phyloP scores from a whole-genome alignment of 2,329 filamentous ascomycete genomes.

The Nemania sp. region DNA sequence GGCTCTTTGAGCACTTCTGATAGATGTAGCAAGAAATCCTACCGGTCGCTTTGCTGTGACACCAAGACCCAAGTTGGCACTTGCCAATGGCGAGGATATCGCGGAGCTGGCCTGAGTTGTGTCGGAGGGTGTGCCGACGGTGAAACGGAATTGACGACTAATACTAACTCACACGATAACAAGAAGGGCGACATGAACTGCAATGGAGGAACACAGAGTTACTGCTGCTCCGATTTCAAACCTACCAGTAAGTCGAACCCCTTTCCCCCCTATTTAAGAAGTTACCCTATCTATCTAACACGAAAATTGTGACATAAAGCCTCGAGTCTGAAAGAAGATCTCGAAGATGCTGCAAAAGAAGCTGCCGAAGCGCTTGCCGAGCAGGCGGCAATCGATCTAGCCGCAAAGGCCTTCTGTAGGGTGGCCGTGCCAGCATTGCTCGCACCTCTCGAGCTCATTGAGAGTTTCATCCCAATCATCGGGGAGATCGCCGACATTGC shows the following conservation, averaged over 20 bases:
- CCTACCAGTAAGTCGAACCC: too few species aligned
- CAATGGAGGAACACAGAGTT: conserved; percentile 1
- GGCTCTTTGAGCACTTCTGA: not conserved
- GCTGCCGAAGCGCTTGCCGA: not conserved
- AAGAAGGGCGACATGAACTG: conserved; percentile 4
- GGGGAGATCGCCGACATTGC: conserved; percentile 20
- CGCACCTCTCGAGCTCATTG: conserved; percentile 39
- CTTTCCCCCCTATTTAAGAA: too few species aligned
- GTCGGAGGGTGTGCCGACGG: not conserved
- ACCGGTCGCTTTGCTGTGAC: not conserved
- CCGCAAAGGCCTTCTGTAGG: conserved; percentile 6
- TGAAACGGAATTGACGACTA: not conserved
- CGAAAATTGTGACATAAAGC: too few species aligned
- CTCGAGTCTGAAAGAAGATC: too few species aligned
- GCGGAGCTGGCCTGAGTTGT: not conserved
- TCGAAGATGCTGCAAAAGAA: conserved; percentile 1
- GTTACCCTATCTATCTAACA: too few species aligned
- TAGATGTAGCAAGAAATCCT: not conserved
- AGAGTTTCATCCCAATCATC: conserved; percentile 46
- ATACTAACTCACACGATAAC: not conserved
- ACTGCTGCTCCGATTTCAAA: conserved; percentile 15
- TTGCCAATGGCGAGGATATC: conserved; percentile 11
- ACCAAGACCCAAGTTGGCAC: not conserved
- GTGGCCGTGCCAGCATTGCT: conserved; percentile 6
- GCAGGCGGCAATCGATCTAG: not conserved